phyloP scores from a whole-genome alignment of 805 yeast genomes.

The Wickerhamomyces hampshirensis region DNA sequence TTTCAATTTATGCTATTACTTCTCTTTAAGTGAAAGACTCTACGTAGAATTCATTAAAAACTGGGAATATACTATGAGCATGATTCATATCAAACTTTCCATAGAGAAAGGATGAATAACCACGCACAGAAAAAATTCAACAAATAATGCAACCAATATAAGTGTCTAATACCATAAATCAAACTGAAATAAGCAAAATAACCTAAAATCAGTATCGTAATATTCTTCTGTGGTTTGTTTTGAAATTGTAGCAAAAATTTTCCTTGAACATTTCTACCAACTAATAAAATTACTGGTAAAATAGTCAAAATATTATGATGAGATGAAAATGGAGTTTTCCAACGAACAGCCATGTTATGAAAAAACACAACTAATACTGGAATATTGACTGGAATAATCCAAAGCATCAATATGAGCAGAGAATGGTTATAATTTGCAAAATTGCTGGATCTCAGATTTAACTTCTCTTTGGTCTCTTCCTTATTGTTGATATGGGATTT shows the following conservation, averaged over 20 bases:
- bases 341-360: conserved; percentile 69
- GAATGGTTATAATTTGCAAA: conserved; percentile 59
- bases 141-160: conserved; percentile 81
- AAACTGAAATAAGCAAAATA: conserved; percentile 59
- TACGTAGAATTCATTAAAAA: too few relatives aligned
- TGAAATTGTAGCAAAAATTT: conserved; percentile 37
- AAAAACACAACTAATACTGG: conserved; percentile 79
- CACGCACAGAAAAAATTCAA: conserved; percentile 61
- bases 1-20: too few relatives aligned
- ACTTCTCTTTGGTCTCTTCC: conserved; percentile 13
- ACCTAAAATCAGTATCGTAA: conserved; percentile 35
- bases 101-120: conserved; percentile 32
- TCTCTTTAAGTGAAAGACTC: too few relatives aligned
- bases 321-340: conserved; percentile 83
- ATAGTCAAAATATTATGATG: conserved; percentile 82
- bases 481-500: conserved; percentile 22
- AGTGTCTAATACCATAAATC: conserved; percentile 71
- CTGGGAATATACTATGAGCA: too few relatives aligned
- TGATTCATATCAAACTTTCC: too few relatives aligned
- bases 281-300: conserved; percentile 61
- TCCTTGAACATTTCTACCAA: conserved; percentile 50
- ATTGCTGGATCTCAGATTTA: conserved; percentile 22
- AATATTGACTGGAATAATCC: conserved; percentile 73
- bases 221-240: conserved; percentile 23
- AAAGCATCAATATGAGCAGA: conserved; percentile 59